Evolutionary conservation across 805 yeast species (phyloP), one percentile per base, ranked within the genome.

Genomic region (Wickerhamomyces bovis): DNA sequence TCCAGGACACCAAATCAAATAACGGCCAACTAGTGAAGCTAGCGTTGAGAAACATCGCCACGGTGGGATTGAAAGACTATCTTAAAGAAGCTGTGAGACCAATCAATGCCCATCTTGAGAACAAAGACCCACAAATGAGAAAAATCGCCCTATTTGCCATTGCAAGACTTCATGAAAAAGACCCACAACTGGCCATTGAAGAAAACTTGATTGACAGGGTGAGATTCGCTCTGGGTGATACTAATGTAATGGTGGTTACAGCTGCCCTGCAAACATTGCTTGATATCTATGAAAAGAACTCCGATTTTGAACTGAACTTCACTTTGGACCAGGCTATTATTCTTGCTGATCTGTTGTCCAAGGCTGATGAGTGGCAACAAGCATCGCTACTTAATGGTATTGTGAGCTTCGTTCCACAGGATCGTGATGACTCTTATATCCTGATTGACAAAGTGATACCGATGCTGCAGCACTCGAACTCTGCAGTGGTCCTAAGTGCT

Each of bases 401-500:
- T 38, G 72, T 80, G 72, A 66, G 78, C 8, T 87, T 74, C 61
- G 83, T 83, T 1, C 97, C 98, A 2, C 79, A 81, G 51, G 69
- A 75, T 0, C 68, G 78, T n/a, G 70, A 69, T 2, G 92, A 85
- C 35, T 89, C 96, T 0, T 65, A 77, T 39, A 70, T 71, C 4
- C 58, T 90, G 56, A 78, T 88, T 21, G 92, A 85, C 35, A 67
- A 74, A 13, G 70, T 79, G 3, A 62, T 84, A 7, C 89, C 96
- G 0, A 78, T 82, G 38, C 66, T 92, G 21, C 95, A 81, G 57
- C 95, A 87, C 61, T 83, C 81, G 16, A 89, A 87, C 63, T 71
- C 95, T 0, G 76, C 94, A 0, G 94, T 90, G 11, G 92, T 85
- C 0, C 63, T 89, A 48, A 89, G 87, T 55, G 73, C 95, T 0